Percentiles rank a stretch among this genome's conserved stretches.
Evolutionary conservation across 345 rosid genomes (phyloP).

Genomic region (Lumnitzera racemosa): DNA sequence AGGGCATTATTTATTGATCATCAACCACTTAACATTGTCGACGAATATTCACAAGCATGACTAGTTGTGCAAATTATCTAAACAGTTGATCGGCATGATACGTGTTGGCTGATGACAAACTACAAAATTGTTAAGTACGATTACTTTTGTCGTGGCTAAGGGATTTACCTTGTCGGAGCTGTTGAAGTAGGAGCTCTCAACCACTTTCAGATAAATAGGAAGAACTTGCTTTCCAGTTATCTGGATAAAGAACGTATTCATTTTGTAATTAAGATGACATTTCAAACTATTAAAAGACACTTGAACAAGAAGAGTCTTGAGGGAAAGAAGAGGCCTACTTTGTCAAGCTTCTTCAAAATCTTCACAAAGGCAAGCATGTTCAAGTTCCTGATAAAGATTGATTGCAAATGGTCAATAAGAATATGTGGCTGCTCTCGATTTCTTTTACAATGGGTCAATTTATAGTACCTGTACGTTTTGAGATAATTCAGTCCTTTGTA

Average conservation of each 20-base stretch:
- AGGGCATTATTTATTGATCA: not conserved
- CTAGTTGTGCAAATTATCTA: constrained; percentile 1
- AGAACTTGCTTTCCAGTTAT: constrained; percentile 81
- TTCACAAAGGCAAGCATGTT: constrained; percentile 95
- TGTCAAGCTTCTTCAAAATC: constrained; percentile 89
- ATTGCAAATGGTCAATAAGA: constrained; percentile 6
- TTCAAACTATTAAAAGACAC: too few species aligned
- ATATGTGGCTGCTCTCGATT: not conserved
- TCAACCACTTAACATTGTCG: constrained; percentile 22
- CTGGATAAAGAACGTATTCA: constrained; percentile 20
- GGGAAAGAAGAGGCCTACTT: constrained; percentile 32
- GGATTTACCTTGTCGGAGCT: constrained; percentile 76
- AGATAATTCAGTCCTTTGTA: constrained; percentile 84
- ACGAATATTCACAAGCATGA: constrained; percentile 4
- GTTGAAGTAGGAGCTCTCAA: constrained; percentile 90
- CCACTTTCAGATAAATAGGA: constrained; percentile 83
- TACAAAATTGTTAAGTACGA: too few species aligned
- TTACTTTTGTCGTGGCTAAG: too few species aligned
- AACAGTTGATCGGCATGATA: not conserved
- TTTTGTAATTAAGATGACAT: not conserved
- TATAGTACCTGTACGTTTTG: constrained; percentile 63
- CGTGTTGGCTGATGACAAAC: not conserved
- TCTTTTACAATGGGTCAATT: not conserved
- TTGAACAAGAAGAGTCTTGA: too few species aligned
- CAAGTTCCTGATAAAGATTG: constrained; percentile 58